Conservation (phyloP, 2,329 filamentous ascomycete species). For the Aspergillus sp. region DNA sequence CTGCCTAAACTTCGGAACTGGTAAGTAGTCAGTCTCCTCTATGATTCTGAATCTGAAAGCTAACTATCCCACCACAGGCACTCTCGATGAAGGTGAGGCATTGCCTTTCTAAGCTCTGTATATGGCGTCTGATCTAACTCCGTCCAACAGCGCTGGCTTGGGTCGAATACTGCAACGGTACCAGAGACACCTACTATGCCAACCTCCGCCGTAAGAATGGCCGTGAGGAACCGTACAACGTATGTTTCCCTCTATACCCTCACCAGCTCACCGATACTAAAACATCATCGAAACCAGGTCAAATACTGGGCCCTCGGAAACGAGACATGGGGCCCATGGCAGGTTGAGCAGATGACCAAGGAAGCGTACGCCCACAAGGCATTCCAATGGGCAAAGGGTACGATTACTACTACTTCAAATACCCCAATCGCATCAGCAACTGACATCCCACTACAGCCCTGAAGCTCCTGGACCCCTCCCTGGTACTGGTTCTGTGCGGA, state of each 20-base stretch:
- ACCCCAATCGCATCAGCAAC: neutral
- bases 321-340: conserved; percentile 63
- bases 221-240: conserved; percentile 71
- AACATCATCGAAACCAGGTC: conserved; percentile 41
- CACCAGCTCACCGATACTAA: neutral
- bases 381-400: conserved; percentile 59
- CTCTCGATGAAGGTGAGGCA: conserved; percentile 51
- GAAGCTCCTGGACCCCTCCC: conserved; percentile 58
- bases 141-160: conserved; percentile 60
- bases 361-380: conserved; percentile 60
- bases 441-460: conserved; percentile 28
- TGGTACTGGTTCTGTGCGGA: conserved; percentile 72
- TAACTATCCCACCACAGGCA: conserved; percentile 24
- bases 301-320: conserved; percentile 88
- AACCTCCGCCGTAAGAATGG: conserved; percentile 76
- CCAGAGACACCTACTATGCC: conserved; percentile 75
- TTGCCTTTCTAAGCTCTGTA: no score
- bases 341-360: conserved; percentile 60
- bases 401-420: neutral
- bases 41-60: conserved; percentile 16
- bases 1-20: conserved; percentile 78
- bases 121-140: neutral
- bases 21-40: conserved; percentile 38
- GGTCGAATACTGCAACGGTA: conserved; percentile 84
- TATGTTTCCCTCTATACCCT: conserved; percentile 20